phyloP scores from a whole-genome alignment of 176 grass and related monocot genomes.

The Hyparrhenia diplandra region DNA sequence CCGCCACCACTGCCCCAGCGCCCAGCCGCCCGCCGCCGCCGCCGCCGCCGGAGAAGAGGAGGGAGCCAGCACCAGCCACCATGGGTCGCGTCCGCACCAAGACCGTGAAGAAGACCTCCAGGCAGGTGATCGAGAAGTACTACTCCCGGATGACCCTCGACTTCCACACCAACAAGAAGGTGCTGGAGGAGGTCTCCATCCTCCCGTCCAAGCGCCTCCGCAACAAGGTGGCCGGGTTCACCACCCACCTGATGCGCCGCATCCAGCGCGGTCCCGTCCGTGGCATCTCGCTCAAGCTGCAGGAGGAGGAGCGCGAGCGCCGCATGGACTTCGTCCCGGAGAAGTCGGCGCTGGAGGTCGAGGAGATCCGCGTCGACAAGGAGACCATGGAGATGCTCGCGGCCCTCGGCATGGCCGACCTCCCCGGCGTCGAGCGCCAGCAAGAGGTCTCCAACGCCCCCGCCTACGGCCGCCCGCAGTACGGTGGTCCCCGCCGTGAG shows the following conservation, averaged over 20 bases:
- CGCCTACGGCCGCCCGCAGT: conserved; percentile 34
- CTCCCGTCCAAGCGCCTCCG: conserved; percentile 81
- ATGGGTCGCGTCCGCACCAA: conserved; percentile 92
- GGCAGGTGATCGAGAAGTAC: conserved; percentile 89
- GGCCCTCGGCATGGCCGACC: conserved; percentile 73
- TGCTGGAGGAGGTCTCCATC: conserved; percentile 83
- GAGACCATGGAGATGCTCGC: conserved; percentile 88
- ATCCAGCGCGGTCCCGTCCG: conserved; percentile 85
- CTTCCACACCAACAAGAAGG: conserved; percentile 96
- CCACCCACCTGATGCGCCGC: conserved; percentile 84
- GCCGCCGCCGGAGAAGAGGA: conserved; percentile 20
- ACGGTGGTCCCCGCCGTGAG: conserved; percentile 41
- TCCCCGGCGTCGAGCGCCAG: conserved; percentile 72
- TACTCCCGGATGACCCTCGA: conserved; percentile 85
- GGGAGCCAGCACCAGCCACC: conserved; percentile 3
- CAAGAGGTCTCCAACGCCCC: conserved; percentile 31
- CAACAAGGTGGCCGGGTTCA: conserved; percentile 91
- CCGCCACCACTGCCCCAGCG: neutral
- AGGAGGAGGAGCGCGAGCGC: conserved; percentile 95
- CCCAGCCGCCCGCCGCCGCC: conserved; percentile 23
- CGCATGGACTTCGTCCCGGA: conserved; percentile 95
- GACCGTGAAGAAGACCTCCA: conserved; percentile 91
- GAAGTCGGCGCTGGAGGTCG: conserved; percentile 76
- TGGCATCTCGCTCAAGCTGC: conserved; percentile 87
- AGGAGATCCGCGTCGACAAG: conserved; percentile 80